Percentiles rank a stretch among this genome's conserved stretches.
phyloP scores from a whole-genome alignment of 768 basidiomycete species.

The Wakefieldia striispora region DNA sequence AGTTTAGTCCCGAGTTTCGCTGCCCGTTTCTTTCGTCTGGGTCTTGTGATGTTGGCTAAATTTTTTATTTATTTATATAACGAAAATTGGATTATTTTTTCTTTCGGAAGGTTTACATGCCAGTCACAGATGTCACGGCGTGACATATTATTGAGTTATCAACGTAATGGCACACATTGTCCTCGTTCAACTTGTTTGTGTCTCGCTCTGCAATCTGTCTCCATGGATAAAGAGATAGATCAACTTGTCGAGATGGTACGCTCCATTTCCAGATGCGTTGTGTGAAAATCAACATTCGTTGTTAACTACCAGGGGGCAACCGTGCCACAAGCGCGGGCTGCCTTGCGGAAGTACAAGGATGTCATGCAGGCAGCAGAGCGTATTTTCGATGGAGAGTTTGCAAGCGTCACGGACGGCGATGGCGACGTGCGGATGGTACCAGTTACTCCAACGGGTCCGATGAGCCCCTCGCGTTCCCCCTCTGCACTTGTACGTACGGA shows the following conservation, averaged over 20 bases:
- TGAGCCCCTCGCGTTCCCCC: constrained; percentile 31
- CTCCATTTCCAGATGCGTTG: constrained; percentile 1
- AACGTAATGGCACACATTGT: constrained; percentile 18
- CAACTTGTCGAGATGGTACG: constrained; percentile 65
- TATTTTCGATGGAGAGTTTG: constrained; percentile 83
- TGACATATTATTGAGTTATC: constrained; percentile 22
- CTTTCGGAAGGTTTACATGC: background rate
- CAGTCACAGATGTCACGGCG: constrained; percentile 22
- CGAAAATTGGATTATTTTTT: background rate
- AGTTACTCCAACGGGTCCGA: constrained; percentile 16
- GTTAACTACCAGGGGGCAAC: constrained; percentile 68
- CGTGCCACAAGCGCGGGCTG: constrained; percentile 75
- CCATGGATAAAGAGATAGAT: constrained; percentile 51
- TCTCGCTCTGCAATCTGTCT: background rate
- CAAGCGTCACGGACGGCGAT: constrained; percentile 55
- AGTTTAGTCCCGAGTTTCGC: background rate
- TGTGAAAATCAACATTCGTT: constrained; percentile 1
- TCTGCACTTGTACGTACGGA: constrained; percentile 20
- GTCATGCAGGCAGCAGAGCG: constrained; percentile 90
- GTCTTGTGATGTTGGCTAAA: constrained; percentile 6
- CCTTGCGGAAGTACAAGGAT: constrained; percentile 78
- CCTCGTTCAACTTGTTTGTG: constrained; percentile 4
- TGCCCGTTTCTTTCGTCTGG: constrained; percentile 10
- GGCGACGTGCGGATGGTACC: constrained; percentile 51
- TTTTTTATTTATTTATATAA: constrained; percentile 22